Conservation (phyloP, 805 yeast species). For the Ogataea degrootiae region DNA sequence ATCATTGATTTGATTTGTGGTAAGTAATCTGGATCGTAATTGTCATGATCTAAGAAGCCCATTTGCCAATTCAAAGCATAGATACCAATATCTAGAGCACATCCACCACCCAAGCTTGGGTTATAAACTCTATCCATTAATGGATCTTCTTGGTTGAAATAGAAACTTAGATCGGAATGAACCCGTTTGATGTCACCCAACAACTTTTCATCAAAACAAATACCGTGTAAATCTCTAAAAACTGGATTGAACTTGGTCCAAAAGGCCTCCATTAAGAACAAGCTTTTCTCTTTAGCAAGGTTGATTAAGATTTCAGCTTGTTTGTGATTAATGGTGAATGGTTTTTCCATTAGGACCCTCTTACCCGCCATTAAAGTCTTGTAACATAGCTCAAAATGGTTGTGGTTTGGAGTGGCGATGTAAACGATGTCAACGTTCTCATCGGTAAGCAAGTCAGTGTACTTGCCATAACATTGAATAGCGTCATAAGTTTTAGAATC, state of each 20-base stretch:
- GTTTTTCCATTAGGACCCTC: conserved; percentile 51
- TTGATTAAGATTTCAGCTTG: conserved; percentile 40
- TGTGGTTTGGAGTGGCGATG: conserved; percentile 49
- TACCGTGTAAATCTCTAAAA: conserved; percentile 28
- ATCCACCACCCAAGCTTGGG: conserved; percentile 49
- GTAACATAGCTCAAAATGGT: conserved; percentile 41
- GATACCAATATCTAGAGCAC: conserved; percentile 50
- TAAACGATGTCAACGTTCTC: conserved; percentile 41
- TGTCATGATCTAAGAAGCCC: conserved; percentile 32
- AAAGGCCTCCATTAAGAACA: conserved; percentile 54
- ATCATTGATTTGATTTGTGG: conserved; percentile 30
- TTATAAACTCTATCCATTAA: conserved; percentile 32
- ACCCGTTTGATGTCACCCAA: conserved; percentile 47
- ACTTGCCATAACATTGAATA: conserved; percentile 20
- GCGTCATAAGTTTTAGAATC: conserved; percentile 8
- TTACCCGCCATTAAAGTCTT: conserved; percentile 39
- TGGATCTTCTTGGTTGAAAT: conserved; percentile 9
- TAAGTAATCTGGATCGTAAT: conserved; percentile 11
- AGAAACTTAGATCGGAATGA: conserved; percentile 33
- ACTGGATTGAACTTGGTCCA: conserved; percentile 54
- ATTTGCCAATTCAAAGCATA: conserved; percentile 45
- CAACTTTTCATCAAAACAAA: conserved; percentile 27
- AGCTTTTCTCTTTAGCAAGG: conserved; percentile 38
- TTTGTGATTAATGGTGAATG: conserved; percentile 43
- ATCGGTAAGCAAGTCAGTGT: conserved; percentile 39